Evolutionary conservation across 1,284 basidiomycete species (phyloP).

Genomic region (Ganoderma multipileum): DNA sequence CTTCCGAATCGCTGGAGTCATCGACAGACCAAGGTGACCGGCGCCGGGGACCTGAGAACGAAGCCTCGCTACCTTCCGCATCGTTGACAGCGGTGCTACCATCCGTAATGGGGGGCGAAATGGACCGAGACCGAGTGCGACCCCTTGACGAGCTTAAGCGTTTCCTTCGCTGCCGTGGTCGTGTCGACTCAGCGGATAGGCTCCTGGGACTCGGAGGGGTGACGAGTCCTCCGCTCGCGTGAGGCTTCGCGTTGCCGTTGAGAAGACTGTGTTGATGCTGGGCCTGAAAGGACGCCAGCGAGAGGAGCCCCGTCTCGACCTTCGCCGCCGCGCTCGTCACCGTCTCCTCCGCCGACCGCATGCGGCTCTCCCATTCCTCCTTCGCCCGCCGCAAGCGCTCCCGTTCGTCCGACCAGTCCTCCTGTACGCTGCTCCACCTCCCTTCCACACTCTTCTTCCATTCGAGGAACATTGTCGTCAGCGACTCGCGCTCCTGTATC

Average conservation of each 20-base stretch:
- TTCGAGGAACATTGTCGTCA: conserved; percentile 62
- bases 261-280: conserved; percentile 43
- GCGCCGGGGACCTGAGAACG: conserved; percentile 43
- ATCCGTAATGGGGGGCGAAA: conserved; percentile 38
- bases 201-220: conserved; percentile 79
- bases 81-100: conserved; percentile 32
- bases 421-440: conserved; percentile 79
- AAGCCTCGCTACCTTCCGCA: conserved; percentile 32
- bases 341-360: conserved; percentile 50
- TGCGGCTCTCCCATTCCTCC: conserved; percentile 81
- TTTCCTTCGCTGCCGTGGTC: conserved; percentile 40
- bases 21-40: conserved; percentile 48
- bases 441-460: conserved; percentile 80
- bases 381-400: conserved; percentile 77
- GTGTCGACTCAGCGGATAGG: conserved; percentile 63
- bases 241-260: conserved; percentile 54
- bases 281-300: conserved; percentile 44
- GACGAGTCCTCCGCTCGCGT: conserved; percentile 57
- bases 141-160: conserved; percentile 41
- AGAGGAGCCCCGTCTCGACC: conserved; percentile 55
- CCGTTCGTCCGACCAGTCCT: conserved; percentile 85
- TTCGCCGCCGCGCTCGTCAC: conserved; percentile 46
- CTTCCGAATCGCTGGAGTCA: conserved; percentile 49
- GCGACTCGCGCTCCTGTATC: conserved; percentile 49
- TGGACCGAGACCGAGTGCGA: conserved; percentile 41